Evolutionary conservation across 371 early-diverging fungal species (phyloP).

Genomic region (Lichtheimia ornata): DNA sequence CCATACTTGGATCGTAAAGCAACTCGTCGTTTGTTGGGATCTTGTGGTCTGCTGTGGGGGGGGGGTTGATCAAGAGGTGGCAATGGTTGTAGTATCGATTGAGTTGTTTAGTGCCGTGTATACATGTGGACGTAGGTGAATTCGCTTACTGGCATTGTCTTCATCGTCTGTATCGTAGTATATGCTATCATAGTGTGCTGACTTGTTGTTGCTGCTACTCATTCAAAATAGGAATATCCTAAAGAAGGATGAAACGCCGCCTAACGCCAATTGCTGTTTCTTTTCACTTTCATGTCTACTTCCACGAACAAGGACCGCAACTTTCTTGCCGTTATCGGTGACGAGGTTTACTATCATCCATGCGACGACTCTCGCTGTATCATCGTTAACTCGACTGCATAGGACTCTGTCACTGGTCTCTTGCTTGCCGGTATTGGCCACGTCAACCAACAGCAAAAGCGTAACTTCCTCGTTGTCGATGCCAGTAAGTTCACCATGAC

Average conservation of each 20-base stretch:
- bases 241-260: constrained; percentile 9
- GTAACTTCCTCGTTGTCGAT: constrained; percentile 96
- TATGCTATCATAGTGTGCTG: constrained; percentile 44
- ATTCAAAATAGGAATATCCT: too few species aligned
- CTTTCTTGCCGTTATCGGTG: constrained; percentile 95
- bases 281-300: constrained; percentile 34
- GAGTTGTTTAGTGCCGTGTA: not conserved
- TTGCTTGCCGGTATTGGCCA: constrained; percentile 97
- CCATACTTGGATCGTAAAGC: constrained; percentile 59
- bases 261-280: constrained; percentile 1
- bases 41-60: not conserved
- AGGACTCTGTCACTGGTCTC: constrained; percentile 97
- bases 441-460: constrained; percentile 78
- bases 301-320: constrained; percentile 72
- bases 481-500: constrained; percentile 64
- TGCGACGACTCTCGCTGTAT: not conserved
- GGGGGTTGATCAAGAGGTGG: too few species aligned
- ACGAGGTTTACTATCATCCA: constrained; percentile 71
- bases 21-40: constrained; percentile 53
- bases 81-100: not conserved
- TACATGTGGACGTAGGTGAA: not conserved
- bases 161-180: constrained; percentile 56
- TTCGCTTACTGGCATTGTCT: constrained; percentile 3
- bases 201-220: not conserved
- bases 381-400: not conserved